Evolutionary conservation across 108 stramenopile species (phyloP).

Genomic region (Cylindrotheca closterium): DNA sequence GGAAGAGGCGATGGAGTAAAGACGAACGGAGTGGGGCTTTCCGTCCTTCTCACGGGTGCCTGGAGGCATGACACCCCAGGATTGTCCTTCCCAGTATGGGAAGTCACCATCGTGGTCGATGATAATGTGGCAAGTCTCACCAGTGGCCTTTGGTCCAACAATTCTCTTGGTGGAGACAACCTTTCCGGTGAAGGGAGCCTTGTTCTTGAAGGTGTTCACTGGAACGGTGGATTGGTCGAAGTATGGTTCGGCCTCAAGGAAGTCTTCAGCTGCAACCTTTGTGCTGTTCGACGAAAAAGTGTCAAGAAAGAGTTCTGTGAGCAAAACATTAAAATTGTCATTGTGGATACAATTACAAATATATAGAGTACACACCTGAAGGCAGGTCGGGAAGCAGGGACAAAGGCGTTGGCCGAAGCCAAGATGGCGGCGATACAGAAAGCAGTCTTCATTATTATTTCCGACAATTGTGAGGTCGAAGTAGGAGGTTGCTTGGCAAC

Average conservation of each 20-base stretch:
- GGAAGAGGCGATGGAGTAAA: conserved; percentile 97
- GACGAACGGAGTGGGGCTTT: conserved; percentile 94
- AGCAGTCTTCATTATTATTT: conserved; percentile 40
- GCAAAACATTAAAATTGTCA: conserved; percentile 1
- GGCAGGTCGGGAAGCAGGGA: conserved; percentile 51
- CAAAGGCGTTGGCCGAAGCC: conserved; percentile 58
- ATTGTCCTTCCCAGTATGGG: conserved; percentile 99
- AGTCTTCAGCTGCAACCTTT: conserved; percentile 73
- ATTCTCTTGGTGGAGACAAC: conserved; percentile 96
- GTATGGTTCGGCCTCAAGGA: conserved; percentile 96
- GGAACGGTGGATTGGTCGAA: conserved; percentile 89
- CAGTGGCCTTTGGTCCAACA: conserved; percentile 95
- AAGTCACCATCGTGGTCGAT: conserved; percentile 97
- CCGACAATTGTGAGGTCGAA: too few relatives aligned
- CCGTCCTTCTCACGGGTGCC: conserved; percentile 93
- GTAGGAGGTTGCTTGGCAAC: neutral
- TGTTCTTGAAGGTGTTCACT: conserved; percentile 96
- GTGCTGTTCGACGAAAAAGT: conserved; percentile 36
- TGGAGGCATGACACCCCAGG: conserved; percentile 96
- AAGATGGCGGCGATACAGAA: conserved; percentile 41
- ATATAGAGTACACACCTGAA: conserved; percentile 38
- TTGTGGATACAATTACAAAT: neutral
- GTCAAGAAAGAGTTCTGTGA: too few relatives aligned
- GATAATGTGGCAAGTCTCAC: conserved; percentile 98
- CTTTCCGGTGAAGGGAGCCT: conserved; percentile 95